A percentile compares a stretch with the other conserved stretches of the same genome.
These are phyloP conservation scores for Colletotrichum tofieldiae DNA, from an alignment of 2,329 filamentous ascomycete genomes.

Conservation along the genomic window DNA sequence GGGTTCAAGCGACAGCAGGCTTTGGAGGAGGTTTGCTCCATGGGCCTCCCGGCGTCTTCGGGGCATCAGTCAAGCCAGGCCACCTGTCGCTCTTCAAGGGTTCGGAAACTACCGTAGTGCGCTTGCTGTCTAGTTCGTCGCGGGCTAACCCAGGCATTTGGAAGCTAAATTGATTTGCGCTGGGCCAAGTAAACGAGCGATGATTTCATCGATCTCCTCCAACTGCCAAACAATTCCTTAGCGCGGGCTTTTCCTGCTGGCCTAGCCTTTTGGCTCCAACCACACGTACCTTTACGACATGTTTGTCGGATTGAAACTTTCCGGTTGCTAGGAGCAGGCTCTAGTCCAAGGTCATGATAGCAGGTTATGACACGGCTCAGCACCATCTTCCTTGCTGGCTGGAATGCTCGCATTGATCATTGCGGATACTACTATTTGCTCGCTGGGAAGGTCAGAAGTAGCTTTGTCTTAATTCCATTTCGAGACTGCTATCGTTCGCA, in stretches of 20 bases:
- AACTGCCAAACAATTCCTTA: constrained; percentile 5
- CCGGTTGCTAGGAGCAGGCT: constrained; percentile 5
- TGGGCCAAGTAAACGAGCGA: constrained; percentile 20
- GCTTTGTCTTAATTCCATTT: not conserved
- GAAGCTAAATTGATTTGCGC: constrained; percentile 11
- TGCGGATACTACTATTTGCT: not conserved
- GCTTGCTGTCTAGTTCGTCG: constrained; percentile 8
- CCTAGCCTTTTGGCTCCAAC: not conserved
- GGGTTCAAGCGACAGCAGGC: not conserved
- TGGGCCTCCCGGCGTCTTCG: not conserved
- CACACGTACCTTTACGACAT: not conserved
- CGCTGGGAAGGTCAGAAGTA: not conserved
- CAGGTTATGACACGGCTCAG: not conserved
- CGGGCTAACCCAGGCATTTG: constrained; percentile 8
- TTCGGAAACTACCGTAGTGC: constrained; percentile 7
- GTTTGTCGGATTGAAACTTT: not conserved
- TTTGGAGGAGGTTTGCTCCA: not conserved
- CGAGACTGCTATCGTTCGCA: not conserved
- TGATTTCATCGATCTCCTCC: constrained; percentile 37
- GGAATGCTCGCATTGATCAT: not conserved
- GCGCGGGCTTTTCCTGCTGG: constrained; percentile 8
- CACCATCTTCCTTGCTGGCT: not conserved
- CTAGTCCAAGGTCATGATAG: not conserved
- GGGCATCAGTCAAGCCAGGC: not conserved
- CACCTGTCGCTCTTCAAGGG: not conserved